Evolutionary conservation across 495 filamentous ascomycete genomes (phyloP).

Genomic region (Platismatia glauca): DNA sequence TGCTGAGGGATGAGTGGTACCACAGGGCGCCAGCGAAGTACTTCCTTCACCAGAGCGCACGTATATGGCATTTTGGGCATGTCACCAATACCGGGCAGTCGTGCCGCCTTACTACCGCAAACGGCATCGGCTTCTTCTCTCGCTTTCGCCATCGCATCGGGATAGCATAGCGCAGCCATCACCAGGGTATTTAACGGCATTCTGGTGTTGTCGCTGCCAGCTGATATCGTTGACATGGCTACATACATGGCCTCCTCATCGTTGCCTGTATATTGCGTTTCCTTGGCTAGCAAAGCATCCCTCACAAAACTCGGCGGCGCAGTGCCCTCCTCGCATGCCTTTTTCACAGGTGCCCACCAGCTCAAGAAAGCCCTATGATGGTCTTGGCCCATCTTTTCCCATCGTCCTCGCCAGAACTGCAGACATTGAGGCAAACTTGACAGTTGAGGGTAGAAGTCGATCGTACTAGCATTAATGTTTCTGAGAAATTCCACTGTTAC

Average conservation of each 20-base stretch:
- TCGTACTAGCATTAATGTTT: conserved; percentile 25
- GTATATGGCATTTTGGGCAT: conserved; percentile 29
- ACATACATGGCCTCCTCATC: conserved; percentile 41
- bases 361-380: conserved; percentile 29
- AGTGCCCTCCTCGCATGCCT: conserved; percentile 22
- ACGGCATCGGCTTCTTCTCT: conserved; percentile 34
- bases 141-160: conserved; percentile 26
- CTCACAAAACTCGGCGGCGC: conserved; percentile 28
- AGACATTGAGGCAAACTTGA: conserved; percentile 29
- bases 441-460: conserved; percentile 37
- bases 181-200: conserved; percentile 33
- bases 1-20: conserved; percentile 29
- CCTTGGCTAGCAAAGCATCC: conserved; percentile 31
- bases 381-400: conserved; percentile 27
- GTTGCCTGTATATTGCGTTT: conserved; percentile 31
- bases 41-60: conserved; percentile 29
- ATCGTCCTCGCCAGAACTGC: conserved; percentile 35
- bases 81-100: conserved; percentile 32
- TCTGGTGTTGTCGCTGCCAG: conserved; percentile 39
- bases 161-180: conserved; percentile 30
- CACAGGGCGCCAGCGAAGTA: conserved; percentile 32
- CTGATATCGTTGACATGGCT: conserved; percentile 33
- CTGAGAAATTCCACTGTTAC: conserved; percentile 26
- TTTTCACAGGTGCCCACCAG: conserved; percentile 32
- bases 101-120: conserved; percentile 26